Base-by-base conservation (phyloP, 1,284 basidiomycete genomes). In the Puccinia triticina region DNA sequence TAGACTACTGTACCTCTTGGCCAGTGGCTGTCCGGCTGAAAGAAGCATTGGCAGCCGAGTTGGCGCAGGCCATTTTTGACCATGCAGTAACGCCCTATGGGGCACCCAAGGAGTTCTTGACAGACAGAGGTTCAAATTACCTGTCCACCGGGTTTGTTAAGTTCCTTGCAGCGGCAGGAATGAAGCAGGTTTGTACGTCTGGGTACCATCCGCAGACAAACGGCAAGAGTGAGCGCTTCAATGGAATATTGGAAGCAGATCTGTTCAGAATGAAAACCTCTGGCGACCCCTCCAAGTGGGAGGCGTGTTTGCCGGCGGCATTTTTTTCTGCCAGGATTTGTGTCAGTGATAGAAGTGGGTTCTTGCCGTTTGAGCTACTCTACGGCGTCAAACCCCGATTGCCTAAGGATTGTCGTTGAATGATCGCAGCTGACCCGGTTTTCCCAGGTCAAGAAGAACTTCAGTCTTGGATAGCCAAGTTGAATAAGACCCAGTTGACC, bases 1-100 rank as follows among this genome's bases (percentile, higher is more conserved):
- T 73, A 2, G 71, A 73, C 29, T 26, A 73, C 32, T 21, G 71
- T 11, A 76, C 73, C 21, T 18, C 21, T 34, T 76, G 73, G 73
- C 50, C 73, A 4, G 12, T 55, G 0, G 73, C 73, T 7, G 34
- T 76, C 7, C 73, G 50, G 5, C 16, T 76, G 53, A 59, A 57
- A 23, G 59, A 43, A 32, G 53, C 73, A 37, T 59, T n/a, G 1
- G 16, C 73, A 23, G 29, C 73, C 14, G 32, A 73, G 23, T 14
- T 73, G 37, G 71, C 71, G n/a, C 43, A 73, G 7, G 71, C 40
- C 1, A n/a, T 73, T 43, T 23, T 73, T n/a, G 26, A 18, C 16
- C 23, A 73, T 1, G 18, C 50, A 3, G 18, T 73, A 5, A 43
- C 46, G 34, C 40, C 48, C 3, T 72, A 18, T 46, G 69, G 69